These are phyloP conservation scores for Ascomycota sp. DNA, from an alignment of 2,329 filamentous ascomycete genomes.

Conservation along the genomic window DNA sequence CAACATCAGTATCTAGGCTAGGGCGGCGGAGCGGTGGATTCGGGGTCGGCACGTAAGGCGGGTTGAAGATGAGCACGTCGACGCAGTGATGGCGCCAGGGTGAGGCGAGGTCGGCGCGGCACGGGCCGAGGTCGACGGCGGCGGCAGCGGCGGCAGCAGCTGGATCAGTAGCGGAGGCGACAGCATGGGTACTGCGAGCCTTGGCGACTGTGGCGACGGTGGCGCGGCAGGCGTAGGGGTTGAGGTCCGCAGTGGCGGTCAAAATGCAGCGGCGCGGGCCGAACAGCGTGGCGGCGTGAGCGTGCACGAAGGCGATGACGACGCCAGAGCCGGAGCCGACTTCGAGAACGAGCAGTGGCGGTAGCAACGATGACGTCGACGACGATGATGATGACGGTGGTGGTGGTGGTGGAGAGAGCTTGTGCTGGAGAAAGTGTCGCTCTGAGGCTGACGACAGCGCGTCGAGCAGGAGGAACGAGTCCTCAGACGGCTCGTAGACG, in stretches of 20 bases:
- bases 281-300: conserved; percentile 54
- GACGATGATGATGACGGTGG: too few relatives aligned
- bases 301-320: conserved; percentile 71
- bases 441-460: conserved; percentile 59
- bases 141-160: too few relatives aligned
- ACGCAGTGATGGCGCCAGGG: conserved; percentile 36
- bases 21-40: too few relatives aligned
- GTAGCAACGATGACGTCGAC: too few relatives aligned
- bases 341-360: conserved; percentile 56
- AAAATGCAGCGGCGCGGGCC: conserved; percentile 49
- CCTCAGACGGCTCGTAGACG: conserved; percentile 89
- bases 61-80: conserved; percentile 88
- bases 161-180: too few relatives aligned
- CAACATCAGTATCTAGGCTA: too few relatives aligned
- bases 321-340: conserved; percentile 84
- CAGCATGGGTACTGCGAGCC: conserved; percentile 14
- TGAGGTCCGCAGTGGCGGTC: conserved; percentile 66
- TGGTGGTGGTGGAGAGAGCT: too few relatives aligned
- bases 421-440: conserved; percentile 41
- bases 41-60: conserved; percentile 82
- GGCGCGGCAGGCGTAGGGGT: conserved; percentile 60
- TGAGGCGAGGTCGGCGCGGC: conserved; percentile 49
- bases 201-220: conserved; percentile 47
- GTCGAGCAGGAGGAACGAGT: conserved; percentile 86
- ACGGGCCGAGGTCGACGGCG: conserved; percentile 45